These are phyloP conservation scores for Clonostachys byssicola DNA, from an alignment of 2,329 filamentous ascomycete genomes.

Conservation along the genomic window DNA sequence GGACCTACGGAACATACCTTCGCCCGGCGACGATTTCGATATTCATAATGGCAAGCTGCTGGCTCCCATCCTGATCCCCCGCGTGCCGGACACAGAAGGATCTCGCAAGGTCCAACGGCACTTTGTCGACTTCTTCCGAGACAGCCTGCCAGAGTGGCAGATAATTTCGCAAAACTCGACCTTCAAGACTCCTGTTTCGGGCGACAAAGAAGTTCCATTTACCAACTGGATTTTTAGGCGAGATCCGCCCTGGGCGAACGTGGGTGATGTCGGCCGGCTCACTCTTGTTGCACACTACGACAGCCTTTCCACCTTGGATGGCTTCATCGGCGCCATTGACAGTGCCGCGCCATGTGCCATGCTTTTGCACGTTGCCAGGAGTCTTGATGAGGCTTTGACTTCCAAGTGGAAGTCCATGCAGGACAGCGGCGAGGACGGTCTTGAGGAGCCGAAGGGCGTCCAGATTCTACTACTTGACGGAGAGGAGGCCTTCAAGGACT, in stretches of 20 bases:
- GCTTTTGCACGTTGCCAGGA: slow-evolving; percentile 79
- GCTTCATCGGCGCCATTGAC: slow-evolving; percentile 91
- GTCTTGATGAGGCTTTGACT: slow-evolving; percentile 74
- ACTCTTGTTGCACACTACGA: slow-evolving; percentile 95
- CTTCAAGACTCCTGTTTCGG: slow-evolving; percentile 72
- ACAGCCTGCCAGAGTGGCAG: slow-evolving; percentile 72
- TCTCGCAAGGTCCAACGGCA: slow-evolving; percentile 71
- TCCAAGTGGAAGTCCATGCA: slow-evolving; percentile 77
- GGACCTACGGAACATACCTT: slow-evolving; percentile 67
- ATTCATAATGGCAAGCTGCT: slow-evolving; percentile 72
- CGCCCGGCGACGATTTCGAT: slow-evolving; percentile 73
- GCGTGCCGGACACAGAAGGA: slow-evolving; percentile 83
- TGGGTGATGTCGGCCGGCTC: slow-evolving; percentile 74
- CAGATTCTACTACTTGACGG: slow-evolving; percentile 91
- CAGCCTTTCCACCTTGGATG: slow-evolving; percentile 71
- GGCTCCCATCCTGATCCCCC: slow-evolving; percentile 80
- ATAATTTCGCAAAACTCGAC: slow-evolving; percentile 89
- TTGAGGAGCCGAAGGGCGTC: slow-evolving; percentile 77
- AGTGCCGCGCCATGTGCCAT: slow-evolving; percentile 94
- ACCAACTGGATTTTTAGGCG: slow-evolving; percentile 80
- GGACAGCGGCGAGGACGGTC: slow-evolving; percentile 46
- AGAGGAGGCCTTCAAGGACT: slow-evolving; percentile 83
- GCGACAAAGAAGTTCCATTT: slow-evolving; percentile 71
- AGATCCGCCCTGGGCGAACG: slow-evolving; percentile 74
- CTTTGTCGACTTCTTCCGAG: slow-evolving; percentile 77